Evolutionary conservation across 1,139 yeast genomes (phyloP).

Genomic region (Candida sp.): DNA sequence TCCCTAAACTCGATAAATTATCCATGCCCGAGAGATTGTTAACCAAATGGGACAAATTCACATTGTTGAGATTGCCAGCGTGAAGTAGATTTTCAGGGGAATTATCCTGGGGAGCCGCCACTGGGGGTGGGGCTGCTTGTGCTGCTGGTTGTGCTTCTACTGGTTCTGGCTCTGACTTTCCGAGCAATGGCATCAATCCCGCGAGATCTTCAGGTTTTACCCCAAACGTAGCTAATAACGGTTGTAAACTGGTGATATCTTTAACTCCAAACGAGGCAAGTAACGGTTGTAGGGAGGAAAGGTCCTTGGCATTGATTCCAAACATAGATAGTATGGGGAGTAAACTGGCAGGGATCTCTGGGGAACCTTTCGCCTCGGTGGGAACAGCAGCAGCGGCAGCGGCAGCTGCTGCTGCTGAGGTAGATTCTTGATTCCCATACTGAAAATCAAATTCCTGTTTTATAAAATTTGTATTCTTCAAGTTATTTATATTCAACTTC

Average conservation of each 20-base stretch:
- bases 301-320: conserved; percentile 1
- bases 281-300: background rate
- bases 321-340: background rate
- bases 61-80: conserved; percentile 45
- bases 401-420: background rate
- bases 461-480: background rate
- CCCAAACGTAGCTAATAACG: background rate
- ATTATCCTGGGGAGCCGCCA: conserved; percentile 3
- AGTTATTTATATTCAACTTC: background rate
- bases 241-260: background rate
- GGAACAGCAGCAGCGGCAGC: background rate
- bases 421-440: background rate
- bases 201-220: background rate
- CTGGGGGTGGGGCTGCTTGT: conserved; percentile 7
- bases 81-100: conserved; percentile 17
- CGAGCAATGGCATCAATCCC: background rate
- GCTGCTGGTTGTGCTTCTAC: conserved; percentile 12
- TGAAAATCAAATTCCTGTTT: background rate
- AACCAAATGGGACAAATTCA: conserved; percentile 43
- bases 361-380: background rate
- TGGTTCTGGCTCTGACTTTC: background rate
- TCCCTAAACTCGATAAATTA: conserved; percentile 34
- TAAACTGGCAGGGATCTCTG: background rate
- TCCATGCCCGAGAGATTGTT: conserved; percentile 40
- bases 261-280: conserved; percentile 1